Conservation (phyloP, 345 rosid genomes). For the Populus alba region DNA sequence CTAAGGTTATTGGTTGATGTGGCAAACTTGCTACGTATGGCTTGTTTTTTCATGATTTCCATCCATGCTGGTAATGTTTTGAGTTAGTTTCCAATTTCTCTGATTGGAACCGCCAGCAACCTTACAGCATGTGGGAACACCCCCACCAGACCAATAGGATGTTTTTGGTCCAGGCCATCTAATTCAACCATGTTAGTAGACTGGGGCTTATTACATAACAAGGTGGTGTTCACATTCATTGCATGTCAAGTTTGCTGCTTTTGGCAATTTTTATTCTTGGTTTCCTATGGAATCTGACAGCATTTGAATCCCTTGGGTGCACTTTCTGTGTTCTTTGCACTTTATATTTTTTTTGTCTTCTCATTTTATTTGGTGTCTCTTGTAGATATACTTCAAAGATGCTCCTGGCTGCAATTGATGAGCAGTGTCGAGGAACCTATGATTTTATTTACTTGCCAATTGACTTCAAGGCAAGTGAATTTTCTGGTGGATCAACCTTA, state of each 20-base stretch:
- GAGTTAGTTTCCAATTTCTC: neutral
- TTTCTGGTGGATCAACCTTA: neutral
- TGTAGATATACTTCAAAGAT: conserved; percentile 71
- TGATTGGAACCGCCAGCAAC: neutral
- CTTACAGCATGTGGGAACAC: neutral
- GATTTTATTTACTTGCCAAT: conserved; percentile 69
- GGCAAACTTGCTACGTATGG: neutral
- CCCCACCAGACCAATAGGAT: neutral
- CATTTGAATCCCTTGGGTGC: neutral
- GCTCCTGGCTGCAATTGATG: conserved; percentile 74
- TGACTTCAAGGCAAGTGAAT: conserved; percentile 58
- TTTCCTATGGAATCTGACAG: neutral
- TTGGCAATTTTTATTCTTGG: neutral
- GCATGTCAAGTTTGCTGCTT: neutral
- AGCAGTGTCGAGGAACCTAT: conserved; percentile 59
- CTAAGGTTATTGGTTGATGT: neutral
- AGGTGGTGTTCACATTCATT: neutral
- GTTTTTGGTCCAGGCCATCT: neutral
- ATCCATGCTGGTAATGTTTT: neutral
- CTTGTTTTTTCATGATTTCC: neutral
- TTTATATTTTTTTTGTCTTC: neutral
- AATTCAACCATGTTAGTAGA: no score
- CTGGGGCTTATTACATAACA: neutral
- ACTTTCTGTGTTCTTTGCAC: neutral
- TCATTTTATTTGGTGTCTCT: neutral